Conservation (phyloP, 192 early-diverging fungal species). For the Podila clonocystis region DNA sequence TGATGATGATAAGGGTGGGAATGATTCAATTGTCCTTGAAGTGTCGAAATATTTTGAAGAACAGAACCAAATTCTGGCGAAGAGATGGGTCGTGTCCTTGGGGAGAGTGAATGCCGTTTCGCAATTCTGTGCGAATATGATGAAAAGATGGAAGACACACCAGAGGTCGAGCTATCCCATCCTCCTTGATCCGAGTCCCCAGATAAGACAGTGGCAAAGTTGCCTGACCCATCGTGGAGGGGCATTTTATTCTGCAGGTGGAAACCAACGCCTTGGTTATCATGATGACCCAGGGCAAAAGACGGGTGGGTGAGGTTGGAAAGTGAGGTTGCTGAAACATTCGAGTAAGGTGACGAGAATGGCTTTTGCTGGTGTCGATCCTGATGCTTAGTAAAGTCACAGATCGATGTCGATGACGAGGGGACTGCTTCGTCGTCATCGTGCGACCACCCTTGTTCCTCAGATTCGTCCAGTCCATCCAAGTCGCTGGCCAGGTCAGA, state of each 20-base stretch:
- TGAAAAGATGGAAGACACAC: background rate
- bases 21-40: conserved; percentile 6
- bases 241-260: conserved; percentile 22
- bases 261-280: background rate
- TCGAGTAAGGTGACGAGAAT: background rate
- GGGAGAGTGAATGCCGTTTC: background rate
- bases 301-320: background rate
- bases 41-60: conserved; percentile 10
- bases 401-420: background rate
- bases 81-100: background rate
- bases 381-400: background rate
- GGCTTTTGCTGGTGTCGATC: background rate
- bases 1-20: background rate
- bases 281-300: conserved; percentile 4
- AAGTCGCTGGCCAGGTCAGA: conserved; percentile 28
- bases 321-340: background rate
- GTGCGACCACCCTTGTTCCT: conserved; percentile 29
- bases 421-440: conserved; percentile 11
- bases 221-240: conserved; percentile 41
- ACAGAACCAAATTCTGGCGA: conserved; percentile 12
- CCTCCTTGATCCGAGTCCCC: conserved; percentile 19
- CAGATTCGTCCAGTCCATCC: conserved; percentile 14
- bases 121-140: background rate
- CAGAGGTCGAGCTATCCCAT: conserved; percentile 22
- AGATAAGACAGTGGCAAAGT: conserved; percentile 1